These are phyloP conservation scores for Fistulifera solaris DNA, from an alignment of 108 stramenopile genomes.

Conservation along the genomic window DNA sequence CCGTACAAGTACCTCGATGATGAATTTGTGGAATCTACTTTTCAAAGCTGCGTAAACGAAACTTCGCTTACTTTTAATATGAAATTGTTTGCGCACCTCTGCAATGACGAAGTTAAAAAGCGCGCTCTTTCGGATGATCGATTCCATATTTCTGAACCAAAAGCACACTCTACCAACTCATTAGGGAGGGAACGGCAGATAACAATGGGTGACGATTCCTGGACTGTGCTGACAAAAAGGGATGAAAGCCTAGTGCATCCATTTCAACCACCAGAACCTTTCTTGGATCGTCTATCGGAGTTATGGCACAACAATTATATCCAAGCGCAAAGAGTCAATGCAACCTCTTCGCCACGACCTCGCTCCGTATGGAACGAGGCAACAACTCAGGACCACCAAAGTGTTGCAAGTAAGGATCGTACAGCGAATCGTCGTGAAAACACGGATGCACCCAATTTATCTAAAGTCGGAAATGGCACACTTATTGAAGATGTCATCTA, in stretches of 20 bases:
- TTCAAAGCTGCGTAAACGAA: conserved; percentile 43
- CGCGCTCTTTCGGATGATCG: neutral
- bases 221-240: conserved; percentile 49
- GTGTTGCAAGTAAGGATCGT: no score
- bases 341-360: conserved; percentile 12
- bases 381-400: neutral
- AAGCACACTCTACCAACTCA: neutral
- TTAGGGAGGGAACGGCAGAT: neutral
- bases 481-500: neutral
- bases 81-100: conserved; percentile 34
- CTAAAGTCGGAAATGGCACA: neutral
- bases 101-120: conserved; percentile 21
- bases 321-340: conserved; percentile 14
- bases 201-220: conserved; percentile 21
- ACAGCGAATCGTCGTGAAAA: neutral
- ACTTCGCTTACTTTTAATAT: conserved; percentile 53
- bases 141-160: neutral
- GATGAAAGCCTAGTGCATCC: conserved; percentile 23
- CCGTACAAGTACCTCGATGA: conserved; percentile 49
- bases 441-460: neutral
- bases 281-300: neutral
- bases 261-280: conserved; percentile 58
- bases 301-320: conserved; percentile 17
- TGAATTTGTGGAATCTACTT: conserved; percentile 52
- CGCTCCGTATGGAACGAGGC: conserved; percentile 10